Evolutionary conservation across 768 basidiomycete genomes (phyloP), one percentile per base, ranked within the genome.

Genomic region (Suillus occidentalis): DNA sequence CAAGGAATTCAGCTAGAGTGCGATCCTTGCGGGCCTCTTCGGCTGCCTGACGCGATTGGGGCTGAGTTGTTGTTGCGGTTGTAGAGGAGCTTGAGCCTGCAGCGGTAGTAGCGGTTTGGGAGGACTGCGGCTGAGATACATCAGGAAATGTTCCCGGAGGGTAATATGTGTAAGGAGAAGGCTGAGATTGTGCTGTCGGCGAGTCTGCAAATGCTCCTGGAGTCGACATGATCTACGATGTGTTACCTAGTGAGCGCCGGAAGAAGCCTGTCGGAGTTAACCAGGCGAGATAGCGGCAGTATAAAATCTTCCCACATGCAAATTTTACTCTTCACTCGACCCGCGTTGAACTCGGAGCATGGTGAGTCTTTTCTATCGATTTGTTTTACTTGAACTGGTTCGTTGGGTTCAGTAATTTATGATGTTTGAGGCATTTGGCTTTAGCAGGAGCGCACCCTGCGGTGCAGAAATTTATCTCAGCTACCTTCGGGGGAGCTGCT

Each of bases 341-440:
- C 13, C 43, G 59, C 7, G 43, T 43, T 55, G 53, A 43, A 31
- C 34, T 18, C 42, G 40, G 47, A 40, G 16, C n/a, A 56, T 57
- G 65, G 77, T 82, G 66, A 75, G 71, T 71, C 4, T 62, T 20
- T 58, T 3, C 55, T 36, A 36, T 42, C 56, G 61, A 60, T 45
- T 37, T 60, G 22, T 56, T 2, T 39, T 66, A 56, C 16, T 57
- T 31, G 25, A 43, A 47, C n/a, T 8, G 34, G 6, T 36, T 36
- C 57, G 31, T 50, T 22, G 4, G 50, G 63, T 65, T 66, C 52
- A 52, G 7, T 28, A 6, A 0, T 40, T 62, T 67, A 86, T 89
- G 90, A 92, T 92, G 90, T 88, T 90, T 91, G 90, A 92, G 90
- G 90, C 90, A 92, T 91, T 91, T 92, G 90, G 90, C 90, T 91